Base-by-base conservation (phyloP, 2,329 filamentous ascomycete genomes). In the Botrytis sinoallii region DNA sequence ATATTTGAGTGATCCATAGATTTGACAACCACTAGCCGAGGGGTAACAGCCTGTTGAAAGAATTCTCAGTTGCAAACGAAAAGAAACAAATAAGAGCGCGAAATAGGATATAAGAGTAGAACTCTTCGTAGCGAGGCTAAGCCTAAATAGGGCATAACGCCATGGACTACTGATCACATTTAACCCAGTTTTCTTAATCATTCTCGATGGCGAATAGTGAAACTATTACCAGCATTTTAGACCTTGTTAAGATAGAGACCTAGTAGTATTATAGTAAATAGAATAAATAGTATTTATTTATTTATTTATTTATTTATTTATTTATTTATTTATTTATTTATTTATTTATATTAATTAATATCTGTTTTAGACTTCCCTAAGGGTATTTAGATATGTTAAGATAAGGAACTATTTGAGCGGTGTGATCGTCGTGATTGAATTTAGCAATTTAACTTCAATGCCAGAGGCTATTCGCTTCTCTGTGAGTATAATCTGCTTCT, bases 41-140 rank as follows among this genome's bases (percentile, higher is more conserved):
- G 4, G 48, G 48, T 16, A 14, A 6, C 5, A 55, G 1, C 2
- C 25, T n/a, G 0, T n/a, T n/a, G 1, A 14, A n/a, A n/a, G 2
- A 14, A 16, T 1, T 25, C 4, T 6, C 48, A n/a, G 22, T n/a
- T 52, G 4, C 25, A 52, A 52, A n/a, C 48, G 48, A n/a, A 14
- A n/a, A 52, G 10, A 52, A 52, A n/a, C 0, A 25, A n/a, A 12
- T 25, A 4, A 52, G 48, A 52, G 48, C 25, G n/a, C 25, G 4
- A 52, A n/a, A 1, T 52, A 52, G 10, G 4, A 52, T 52, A 3
- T 1, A 52, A 52, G 10, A 52, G 1, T 52, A n/a, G 4, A 25
- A 14, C 4, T 25, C 48, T 52, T 3, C 25, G 4, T 52, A n/a
- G 25, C 25, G 0, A 14, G 48, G 25, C 48, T 52, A 0, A 52